Conservation (phyloP, 331 rosid genomes). For the Quercus tomentella region DNA sequence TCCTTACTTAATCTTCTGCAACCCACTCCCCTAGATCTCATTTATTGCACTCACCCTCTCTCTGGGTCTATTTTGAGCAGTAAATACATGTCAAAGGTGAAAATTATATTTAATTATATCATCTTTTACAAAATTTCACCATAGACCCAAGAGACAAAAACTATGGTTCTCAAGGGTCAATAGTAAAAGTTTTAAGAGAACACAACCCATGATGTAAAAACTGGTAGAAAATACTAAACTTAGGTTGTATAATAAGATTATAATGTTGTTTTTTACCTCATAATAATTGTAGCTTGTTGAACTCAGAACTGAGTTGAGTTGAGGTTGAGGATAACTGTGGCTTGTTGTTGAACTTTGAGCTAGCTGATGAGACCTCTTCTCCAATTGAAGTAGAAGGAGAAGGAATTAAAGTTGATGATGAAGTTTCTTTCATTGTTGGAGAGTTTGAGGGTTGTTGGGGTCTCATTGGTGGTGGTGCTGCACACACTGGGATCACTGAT, state of each 20-base stretch:
- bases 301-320: conserved; percentile 11
- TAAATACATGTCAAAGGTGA: not conserved
- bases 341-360: conserved; percentile 2
- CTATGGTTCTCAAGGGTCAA: not conserved
- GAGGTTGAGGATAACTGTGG: not conserved
- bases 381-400: not conserved
- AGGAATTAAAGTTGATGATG: not conserved
- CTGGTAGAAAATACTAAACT: not conserved
- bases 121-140: conserved; percentile 9
- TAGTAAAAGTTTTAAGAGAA: not conserved
- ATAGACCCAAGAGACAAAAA: not conserved
- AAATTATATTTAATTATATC: not conserved
- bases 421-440: conserved; percentile 14
- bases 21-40: conserved; percentile 22
- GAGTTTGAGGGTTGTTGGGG: not conserved
- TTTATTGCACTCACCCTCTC: conserved; percentile 12
- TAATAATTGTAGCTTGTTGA: conserved; percentile 18
- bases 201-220: not conserved
- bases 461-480: conserved; percentile 26
- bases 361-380: conserved; percentile 6
- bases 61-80: not conserved
- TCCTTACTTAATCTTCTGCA: conserved; percentile 27
- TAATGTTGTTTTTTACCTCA: conserved; percentile 8
- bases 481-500: conserved; percentile 45
- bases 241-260: conserved; percentile 1